A percentile compares a stretch with the other conserved stretches of the same genome.
These are phyloP conservation scores for Solanum stenotomum DNA, from an alignment of 257 asterid genomes.

Conservation along the genomic window DNA sequence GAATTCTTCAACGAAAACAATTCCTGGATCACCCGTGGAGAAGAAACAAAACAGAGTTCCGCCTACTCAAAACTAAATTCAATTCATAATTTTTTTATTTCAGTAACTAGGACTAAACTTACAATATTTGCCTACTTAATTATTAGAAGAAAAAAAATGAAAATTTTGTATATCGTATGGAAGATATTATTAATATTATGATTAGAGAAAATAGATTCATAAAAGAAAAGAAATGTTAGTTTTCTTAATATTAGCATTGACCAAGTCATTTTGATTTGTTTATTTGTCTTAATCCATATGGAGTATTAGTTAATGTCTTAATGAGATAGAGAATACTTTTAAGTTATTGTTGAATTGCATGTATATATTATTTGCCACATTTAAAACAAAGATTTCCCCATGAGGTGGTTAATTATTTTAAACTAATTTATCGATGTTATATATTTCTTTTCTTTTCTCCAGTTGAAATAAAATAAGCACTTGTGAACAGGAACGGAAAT, in stretches of 20 bases:
- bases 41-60: no score
- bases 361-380: no score
- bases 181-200: no score
- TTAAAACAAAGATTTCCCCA: background rate
- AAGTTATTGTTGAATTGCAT: no score
- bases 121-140: no score
- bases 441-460: background rate
- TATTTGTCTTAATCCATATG: background rate
- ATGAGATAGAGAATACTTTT: background rate
- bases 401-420: background rate
- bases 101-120: no score
- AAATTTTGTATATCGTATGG: background rate
- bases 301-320: background rate
- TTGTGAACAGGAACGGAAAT: no score
- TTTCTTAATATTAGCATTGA: background rate
- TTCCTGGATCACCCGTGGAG: accelerated
- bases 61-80: no score
- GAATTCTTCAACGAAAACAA: no score
- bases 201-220: no score
- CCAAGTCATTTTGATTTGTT: background rate
- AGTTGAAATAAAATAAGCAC: background rate
- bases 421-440: background rate
- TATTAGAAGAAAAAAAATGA: no score
- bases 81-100: no score
- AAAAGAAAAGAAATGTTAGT: background rate